phyloP scores from a whole-genome alignment of 192 early-diverging fungal genomes.

The Diversispora epigaea region DNA sequence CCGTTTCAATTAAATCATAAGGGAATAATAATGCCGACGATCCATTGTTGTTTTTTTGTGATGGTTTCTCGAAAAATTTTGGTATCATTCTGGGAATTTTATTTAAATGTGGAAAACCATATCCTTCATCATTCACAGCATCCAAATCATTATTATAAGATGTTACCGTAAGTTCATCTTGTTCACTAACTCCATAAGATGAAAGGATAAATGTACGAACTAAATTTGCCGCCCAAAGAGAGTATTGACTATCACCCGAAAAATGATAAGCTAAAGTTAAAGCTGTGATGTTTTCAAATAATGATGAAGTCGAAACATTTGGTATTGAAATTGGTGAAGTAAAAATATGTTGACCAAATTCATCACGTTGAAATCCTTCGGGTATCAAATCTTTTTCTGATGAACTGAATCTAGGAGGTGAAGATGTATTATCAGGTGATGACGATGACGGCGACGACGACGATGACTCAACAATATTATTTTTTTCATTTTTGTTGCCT shows the following conservation, averaged over 20 bases:
- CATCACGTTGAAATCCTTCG: slow-evolving; percentile 22
- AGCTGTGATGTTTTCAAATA: slow-evolving; percentile 55
- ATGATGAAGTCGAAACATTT: slow-evolving; percentile 36
- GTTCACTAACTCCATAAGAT: slow-evolving; percentile 45
- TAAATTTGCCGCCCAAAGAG: slow-evolving; percentile 54
- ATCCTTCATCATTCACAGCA: slow-evolving; percentile 59
- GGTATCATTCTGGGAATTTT: slow-evolving; percentile 51
- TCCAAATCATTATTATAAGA: slow-evolving; percentile 51
- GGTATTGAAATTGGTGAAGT: neutral
- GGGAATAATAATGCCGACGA: neutral
- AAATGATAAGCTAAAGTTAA: slow-evolving; percentile 56
- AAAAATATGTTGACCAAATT: slow-evolving; percentile 32
- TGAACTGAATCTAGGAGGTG: slow-evolving; percentile 10
- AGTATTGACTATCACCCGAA: slow-evolving; percentile 52
- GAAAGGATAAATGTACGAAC: slow-evolving; percentile 52
- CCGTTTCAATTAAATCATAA: slow-evolving; percentile 49
- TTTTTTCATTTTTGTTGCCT: neutral
- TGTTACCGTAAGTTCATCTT: slow-evolving; percentile 47
- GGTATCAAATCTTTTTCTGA: slow-evolving; percentile 38
- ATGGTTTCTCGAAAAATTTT: slow-evolving; percentile 32
- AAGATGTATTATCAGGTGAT: neutral
- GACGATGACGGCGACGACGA: neutral
- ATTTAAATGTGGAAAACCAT: slow-evolving; percentile 57
- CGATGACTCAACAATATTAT: neutral
- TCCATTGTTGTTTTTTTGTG: neutral